Evolutionary conservation across 169 alveolate species (phyloP).

Genomic region (Pseudocohnilembus persalinus): DNA sequence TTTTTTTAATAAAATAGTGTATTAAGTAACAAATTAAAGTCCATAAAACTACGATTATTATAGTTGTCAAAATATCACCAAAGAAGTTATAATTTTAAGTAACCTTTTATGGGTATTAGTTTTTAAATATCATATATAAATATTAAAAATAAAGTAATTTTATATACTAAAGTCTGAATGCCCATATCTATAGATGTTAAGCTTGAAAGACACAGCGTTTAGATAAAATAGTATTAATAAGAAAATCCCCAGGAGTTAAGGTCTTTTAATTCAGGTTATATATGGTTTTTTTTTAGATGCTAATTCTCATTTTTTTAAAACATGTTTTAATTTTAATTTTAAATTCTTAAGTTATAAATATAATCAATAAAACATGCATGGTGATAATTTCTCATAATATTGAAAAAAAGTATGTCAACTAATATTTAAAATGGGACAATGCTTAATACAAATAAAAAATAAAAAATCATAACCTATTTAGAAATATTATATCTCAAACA

Average conservation of each 20-base stretch:
- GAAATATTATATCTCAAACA: background rate
- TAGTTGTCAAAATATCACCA: too few relatives aligned
- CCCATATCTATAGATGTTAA: background rate
- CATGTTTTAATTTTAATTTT: too few relatives aligned
- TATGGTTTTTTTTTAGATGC: too few relatives aligned
- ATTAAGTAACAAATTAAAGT: too few relatives aligned
- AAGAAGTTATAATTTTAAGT: background rate
- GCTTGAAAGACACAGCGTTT: background rate
- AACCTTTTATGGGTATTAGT: background rate
- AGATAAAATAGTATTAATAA: too few relatives aligned
- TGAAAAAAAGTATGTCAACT: background rate
- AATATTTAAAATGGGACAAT: background rate
- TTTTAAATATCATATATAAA: too few relatives aligned
- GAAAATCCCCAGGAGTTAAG: background rate
- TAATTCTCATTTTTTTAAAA: background rate
- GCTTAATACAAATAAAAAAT: background rate
- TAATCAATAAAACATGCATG: background rate
- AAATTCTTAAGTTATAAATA: too few relatives aligned
- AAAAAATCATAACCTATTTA: background rate
- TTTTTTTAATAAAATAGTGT: too few relatives aligned
- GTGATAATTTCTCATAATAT: background rate
- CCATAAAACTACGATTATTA: too few relatives aligned
- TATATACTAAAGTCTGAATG: background rate
- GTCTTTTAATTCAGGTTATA: background rate
- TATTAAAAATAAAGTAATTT: too few relatives aligned